phyloP scores from a whole-genome alignment of 208 protist genomes.

The Herpetomonas muscarum region DNA sequence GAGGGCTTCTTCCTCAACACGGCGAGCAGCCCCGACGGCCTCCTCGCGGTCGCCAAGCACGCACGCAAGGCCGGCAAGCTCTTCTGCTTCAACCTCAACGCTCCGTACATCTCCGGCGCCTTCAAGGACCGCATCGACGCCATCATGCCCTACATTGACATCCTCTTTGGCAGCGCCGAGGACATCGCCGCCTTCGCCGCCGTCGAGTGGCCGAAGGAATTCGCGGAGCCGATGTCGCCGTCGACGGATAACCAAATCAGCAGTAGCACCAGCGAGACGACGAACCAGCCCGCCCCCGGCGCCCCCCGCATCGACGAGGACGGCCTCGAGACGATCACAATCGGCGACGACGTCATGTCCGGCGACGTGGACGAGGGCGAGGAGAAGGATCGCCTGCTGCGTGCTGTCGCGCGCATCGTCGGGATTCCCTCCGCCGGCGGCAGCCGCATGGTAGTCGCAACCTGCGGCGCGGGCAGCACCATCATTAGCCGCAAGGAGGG shows the following conservation, averaged over 20 bases:
- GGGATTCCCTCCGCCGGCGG: slow-evolving; percentile 58
- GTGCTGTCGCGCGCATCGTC: slow-evolving; percentile 36
- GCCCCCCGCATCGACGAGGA: neutral
- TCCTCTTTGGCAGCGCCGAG: slow-evolving; percentile 94
- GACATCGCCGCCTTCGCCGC: slow-evolving; percentile 85
- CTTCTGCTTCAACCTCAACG: slow-evolving; percentile 93
- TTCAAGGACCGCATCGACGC: slow-evolving; percentile 79
- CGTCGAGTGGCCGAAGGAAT: slow-evolving; percentile 52
- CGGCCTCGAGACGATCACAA: neutral
- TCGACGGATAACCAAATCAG: neutral
- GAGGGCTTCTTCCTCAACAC: slow-evolving; percentile 96
- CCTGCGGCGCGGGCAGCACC: slow-evolving; percentile 87
- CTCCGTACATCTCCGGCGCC: slow-evolving; percentile 92
- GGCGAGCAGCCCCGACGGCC: slow-evolving; percentile 82
- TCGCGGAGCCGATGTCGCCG: slow-evolving; percentile 8
- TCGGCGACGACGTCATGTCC: neutral
- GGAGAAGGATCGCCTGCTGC: neutral
- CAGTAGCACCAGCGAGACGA: neutral
- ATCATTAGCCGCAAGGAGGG: slow-evolving; percentile 56
- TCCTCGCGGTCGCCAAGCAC: slow-evolving; percentile 75
- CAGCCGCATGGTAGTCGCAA: slow-evolving; percentile 85
- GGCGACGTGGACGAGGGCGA: neutral
- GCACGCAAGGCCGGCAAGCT: slow-evolving; percentile 83
- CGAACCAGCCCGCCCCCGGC: slow-evolving; percentile 2
- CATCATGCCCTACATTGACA: slow-evolving; percentile 91